Evolutionary conservation across 2,329 filamentous ascomycete genomes (phyloP).

Genomic region (Pseudogymnoascus sp.): DNA sequence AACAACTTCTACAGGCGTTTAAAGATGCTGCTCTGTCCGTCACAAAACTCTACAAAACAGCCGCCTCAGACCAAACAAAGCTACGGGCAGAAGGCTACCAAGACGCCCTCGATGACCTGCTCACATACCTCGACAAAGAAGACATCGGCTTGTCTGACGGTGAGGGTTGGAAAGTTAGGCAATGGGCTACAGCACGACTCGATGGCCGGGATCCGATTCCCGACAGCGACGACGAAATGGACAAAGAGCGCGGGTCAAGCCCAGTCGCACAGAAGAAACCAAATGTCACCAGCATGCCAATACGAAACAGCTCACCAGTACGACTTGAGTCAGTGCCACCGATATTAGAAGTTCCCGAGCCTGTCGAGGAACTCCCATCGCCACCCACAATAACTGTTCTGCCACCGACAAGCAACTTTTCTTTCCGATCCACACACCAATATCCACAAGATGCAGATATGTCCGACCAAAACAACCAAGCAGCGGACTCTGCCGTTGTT

Average conservation of each 20-base stretch:
- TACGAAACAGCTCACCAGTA: conserved; percentile 29
- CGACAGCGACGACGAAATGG: conserved; percentile 63
- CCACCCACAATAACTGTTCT: conserved; percentile 19
- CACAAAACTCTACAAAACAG: conserved; percentile 92
- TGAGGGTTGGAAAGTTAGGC: conserved; percentile 58
- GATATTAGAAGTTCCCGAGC: conserved; percentile 15
- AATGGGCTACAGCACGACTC: conserved; percentile 62
- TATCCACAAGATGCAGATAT: conserved; percentile 52
- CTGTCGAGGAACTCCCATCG: conserved; percentile 13
- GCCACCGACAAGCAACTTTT: conserved; percentile 56
- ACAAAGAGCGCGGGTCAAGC: conserved; percentile 52
- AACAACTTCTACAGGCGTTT: conserved; percentile 78
- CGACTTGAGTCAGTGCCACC: conserved; percentile 33
- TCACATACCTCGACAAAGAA: conserved; percentile 77
- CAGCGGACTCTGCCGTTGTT: conserved; percentile 21
- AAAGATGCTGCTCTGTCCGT: conserved; percentile 87
- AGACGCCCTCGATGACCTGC: conserved; percentile 82
- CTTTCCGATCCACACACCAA: conserved; percentile 58
- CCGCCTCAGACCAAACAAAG: conserved; percentile 67
- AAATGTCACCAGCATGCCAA: conserved; percentile 34
- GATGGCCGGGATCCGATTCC: conserved; percentile 52
- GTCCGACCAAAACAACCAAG: conserved; percentile 38
- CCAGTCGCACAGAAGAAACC: conserved; percentile 48
- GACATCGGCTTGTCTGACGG: conserved; percentile 71
- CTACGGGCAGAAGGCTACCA: conserved; percentile 80